A percentile compares a stretch with the other conserved stretches of the same genome.
phyloP scores from a whole-genome alignment of 768 basidiomycete species.

The Kondoa subrosea region DNA sequence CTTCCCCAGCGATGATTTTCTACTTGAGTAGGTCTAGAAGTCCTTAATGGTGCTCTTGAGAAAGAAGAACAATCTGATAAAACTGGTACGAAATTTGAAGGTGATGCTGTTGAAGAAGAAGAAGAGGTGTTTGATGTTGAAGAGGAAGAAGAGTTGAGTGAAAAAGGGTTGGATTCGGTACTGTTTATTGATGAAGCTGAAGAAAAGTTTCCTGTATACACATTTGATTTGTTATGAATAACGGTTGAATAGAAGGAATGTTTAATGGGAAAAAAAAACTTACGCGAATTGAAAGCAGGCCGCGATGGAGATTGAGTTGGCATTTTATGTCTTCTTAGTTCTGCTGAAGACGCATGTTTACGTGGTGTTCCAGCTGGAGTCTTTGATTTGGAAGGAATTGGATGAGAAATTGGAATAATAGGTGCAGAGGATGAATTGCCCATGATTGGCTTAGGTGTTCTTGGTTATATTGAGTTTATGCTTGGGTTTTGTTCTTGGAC shows the following conservation, averaged over 20 bases:
- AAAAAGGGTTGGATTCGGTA: too few relatives aligned
- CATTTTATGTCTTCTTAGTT: too few relatives aligned
- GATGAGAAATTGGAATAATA: too few relatives aligned
- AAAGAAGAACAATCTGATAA: background rate
- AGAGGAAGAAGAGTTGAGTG: background rate
- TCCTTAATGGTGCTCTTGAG: background rate
- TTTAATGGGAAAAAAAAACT: too few relatives aligned
- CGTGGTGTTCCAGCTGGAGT: background rate
- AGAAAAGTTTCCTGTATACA: too few relatives aligned
- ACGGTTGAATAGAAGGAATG: too few relatives aligned
- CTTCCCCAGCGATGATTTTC: background rate
- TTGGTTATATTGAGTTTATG: too few relatives aligned
- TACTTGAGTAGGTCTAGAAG: background rate
- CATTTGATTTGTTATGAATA: too few relatives aligned
- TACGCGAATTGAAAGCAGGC: too few relatives aligned
- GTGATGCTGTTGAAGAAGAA: background rate
- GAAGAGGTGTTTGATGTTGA: background rate
- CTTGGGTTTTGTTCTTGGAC: too few relatives aligned
- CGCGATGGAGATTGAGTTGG: too few relatives aligned
- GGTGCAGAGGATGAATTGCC: background rate
- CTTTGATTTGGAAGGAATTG: background rate
- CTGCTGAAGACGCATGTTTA: background rate
- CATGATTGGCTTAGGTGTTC: background rate
- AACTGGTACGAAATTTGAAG: background rate
- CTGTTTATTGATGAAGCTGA: too few relatives aligned